Evolutionary conservation across 2,329 filamentous ascomycete genomes (phyloP), one percentile per base, ranked within the genome.

Genomic region (Ceratocystis lukuohia): DNA sequence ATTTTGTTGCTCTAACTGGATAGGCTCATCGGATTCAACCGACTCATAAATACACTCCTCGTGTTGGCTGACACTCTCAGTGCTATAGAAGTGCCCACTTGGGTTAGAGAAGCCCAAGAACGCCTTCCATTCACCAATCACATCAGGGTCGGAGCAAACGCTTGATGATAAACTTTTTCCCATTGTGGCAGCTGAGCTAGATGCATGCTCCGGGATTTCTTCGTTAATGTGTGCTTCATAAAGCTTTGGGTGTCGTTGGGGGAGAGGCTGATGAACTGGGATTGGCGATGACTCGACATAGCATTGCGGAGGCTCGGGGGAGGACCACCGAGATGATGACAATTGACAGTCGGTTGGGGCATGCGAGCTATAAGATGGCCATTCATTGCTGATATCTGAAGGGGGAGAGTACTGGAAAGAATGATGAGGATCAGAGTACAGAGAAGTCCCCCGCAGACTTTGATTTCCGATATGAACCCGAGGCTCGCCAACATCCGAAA

Each of bases 381-480:
- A 41, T 20, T 44, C 33, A 28, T 45, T 28, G 41, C 48, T 59
- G 6, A 48, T 15, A 15, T 22, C 4, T 30, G 65, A 22, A 25
- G 22, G 44, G 8, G 4, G 15, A 5, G 61, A 57, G 5, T 12
- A 4, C n/a, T 22, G 44, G 10, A 20, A 61, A 7, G 53, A 61
- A 12, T 46, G 30, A n/a, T 46, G 30, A n/a, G 25, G 10, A 41
- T 50, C 37, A 12, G 62, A 59, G 33, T 53, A 62, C 25, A 61
- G 33, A 17, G 66, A 68, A 2, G 57, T 65, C 5, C 59, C 66
- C 4, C 33, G 22, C 1, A 68, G 48, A 46, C 66, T 68, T 30
- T 68, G 64, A 30, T 68, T 68, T 28, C 66, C 66, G 41, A 68
- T 68, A 15, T 48, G 46, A 2, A 68, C 41, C 3, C 44, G 48